Evolutionary conservation across 257 asterid species (phyloP), one percentile per base, ranked within the genome.

Genomic region (Solanum dulcamara): DNA sequence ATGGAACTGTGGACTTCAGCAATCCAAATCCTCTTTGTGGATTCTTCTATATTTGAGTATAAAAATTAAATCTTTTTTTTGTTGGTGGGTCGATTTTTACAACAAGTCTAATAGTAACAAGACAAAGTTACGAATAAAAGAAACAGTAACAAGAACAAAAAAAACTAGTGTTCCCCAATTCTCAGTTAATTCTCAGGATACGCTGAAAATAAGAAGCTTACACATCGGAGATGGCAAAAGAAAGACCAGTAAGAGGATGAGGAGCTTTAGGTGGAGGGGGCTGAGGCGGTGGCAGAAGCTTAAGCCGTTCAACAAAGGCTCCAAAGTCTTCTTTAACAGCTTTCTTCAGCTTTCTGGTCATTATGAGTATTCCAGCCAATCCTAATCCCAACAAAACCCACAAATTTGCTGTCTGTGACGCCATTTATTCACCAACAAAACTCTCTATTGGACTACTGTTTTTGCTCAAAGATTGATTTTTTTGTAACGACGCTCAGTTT

Each of bases 241-340:
- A 77, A 84, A 97, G 97, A 81, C 92, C 98, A 33, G 97, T 92
- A 18, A 96, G 97, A 57, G 96, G 98, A 84, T 95, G 99, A 30
- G 98, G 98, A 71, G 98, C 99, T 86, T 95, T 95, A 40, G 99
- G 99, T 72, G 99, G 99, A 37, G 93, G 93, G 32, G 98, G 99
- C 89, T 95, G 99, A 83, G 99, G 99, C 26, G 99, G 99, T 84
- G 99, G 99, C 87, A 94, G 86, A n/a, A 97, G 94, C 93, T 94
- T 93, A 60, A 97, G 89, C 81, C 98, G 90, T 88, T 95, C 93
- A 30, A 95, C 90, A 91, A 95, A 97, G 5, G 99, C 98, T 81
- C 99, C 99, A 79, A 93, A 97, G 85, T 97, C 99, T 59, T 91
- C 94, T 85, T 89, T 97, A 44, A 93, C 98, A 17, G 85, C 92